Evolutionary conservation across 2,329 filamentous ascomycete genomes (phyloP).

Genomic region (Cytospora piceae): DNA sequence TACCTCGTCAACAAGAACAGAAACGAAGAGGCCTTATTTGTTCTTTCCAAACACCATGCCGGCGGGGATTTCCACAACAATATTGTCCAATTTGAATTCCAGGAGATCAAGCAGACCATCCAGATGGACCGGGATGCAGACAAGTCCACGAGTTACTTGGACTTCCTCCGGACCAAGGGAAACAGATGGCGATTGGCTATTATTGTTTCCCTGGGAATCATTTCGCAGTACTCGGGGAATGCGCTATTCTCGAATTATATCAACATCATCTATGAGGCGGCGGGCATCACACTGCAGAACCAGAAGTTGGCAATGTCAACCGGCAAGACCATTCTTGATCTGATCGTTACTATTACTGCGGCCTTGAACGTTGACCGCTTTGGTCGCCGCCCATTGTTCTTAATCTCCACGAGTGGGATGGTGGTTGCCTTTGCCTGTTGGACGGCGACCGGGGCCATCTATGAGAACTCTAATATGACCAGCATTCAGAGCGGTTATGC

Average conservation of each 20-base stretch:
- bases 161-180: slow-evolving; percentile 62
- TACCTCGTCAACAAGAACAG: slow-evolving; percentile 39
- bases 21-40: slow-evolving; percentile 62
- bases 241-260: slow-evolving; percentile 67
- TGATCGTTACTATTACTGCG: slow-evolving; percentile 57
- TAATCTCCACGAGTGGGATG: slow-evolving; percentile 53
- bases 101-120: slow-evolving; percentile 65
- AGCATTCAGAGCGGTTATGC: slow-evolving; percentile 51
- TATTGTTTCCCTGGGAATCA: slow-evolving; percentile 62
- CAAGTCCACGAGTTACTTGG: slow-evolving; percentile 56
- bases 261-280: slow-evolving; percentile 60
- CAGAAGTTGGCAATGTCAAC: slow-evolving; percentile 52
- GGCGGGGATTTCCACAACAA: slow-evolving; percentile 59
- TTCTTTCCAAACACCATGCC: slow-evolving; percentile 67
- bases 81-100: slow-evolving; percentile 64
- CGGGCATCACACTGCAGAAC: slow-evolving; percentile 58
- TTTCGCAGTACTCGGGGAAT: slow-evolving; percentile 68
- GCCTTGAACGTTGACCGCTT: slow-evolving; percentile 51
- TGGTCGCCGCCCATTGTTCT: slow-evolving; percentile 54
- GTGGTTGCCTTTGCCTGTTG: slow-evolving; percentile 50
- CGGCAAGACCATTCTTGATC: slow-evolving; percentile 59
- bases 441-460: slow-evolving; percentile 54
- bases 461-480: slow-evolving; percentile 49
- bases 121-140: slow-evolving; percentile 54
- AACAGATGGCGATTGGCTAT: slow-evolving; percentile 64